Evolutionary conservation across 768 basidiomycete species (phyloP), one percentile per base, ranked within the genome.

Genomic region (Boletus tylopilopsis): DNA sequence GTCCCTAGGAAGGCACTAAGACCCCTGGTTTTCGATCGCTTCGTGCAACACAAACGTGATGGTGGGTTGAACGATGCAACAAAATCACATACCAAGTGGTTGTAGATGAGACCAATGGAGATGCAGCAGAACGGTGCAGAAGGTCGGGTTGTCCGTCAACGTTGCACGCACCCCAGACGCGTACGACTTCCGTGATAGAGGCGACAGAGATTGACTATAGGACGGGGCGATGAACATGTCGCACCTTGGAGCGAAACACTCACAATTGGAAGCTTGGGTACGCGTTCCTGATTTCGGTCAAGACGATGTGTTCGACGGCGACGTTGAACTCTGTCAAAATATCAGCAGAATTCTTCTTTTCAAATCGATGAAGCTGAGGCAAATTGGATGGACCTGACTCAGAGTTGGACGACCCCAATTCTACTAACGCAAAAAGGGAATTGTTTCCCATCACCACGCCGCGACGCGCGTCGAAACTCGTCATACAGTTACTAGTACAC

Each of bases 271-370:
- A 94, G 13, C 67, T 60, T 0, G 93, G 91, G 64, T 88, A 94
- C 47, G 73, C 71, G 23, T 68, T 64, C 22, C 72, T 72, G 42
- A 94, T 79, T 61, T 84, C 78, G 22, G 74, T 67, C 69, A 82
- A 85, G 47, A 96, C 88, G 39, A 92, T 76, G 53, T 88, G 80
- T 68, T 96, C 94, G 12, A 95, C 93, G 41, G 77, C 81, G 36
- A 93, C 83, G 69, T 98, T 94, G 58, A 90, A 96, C 70, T 94
- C 88, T 0, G 94, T 96, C 16, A 98, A 94, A 15, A 97, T 74
- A 69, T 96, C 94, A 15, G 94, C 91, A 0, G 92, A 82, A 60
- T 94, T 97, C 69, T 89, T 89, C 79, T 96, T 96, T 72, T 88
- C 84, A n/a, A n/a, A 50, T 80, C 78, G 32, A 88, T 73, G 54